A percentile compares a stretch with the other conserved stretches of the same genome.
phyloP scores from a whole-genome alignment of 306 rosid species.

The Rubus parviflorus region DNA sequence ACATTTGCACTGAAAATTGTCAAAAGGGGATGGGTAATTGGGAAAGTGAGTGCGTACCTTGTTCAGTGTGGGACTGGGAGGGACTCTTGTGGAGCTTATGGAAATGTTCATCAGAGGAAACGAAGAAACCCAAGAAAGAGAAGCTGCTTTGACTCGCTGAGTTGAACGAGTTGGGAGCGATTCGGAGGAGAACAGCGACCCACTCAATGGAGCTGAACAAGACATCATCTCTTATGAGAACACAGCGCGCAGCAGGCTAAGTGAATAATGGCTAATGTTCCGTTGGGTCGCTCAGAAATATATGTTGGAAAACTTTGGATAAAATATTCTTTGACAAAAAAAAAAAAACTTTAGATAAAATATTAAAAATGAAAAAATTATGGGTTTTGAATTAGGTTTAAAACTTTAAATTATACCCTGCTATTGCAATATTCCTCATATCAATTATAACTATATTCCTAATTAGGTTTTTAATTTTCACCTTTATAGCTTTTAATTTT shows the following conservation, averaged over 20 bases:
- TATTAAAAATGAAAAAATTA: too few relatives aligned
- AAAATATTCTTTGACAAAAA: too few relatives aligned
- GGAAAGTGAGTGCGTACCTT: slow-evolving; percentile 15
- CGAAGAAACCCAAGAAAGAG: slow-evolving; percentile 50
- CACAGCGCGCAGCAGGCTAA: not conserved
- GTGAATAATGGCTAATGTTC: slow-evolving; percentile 10
- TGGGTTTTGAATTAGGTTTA: too few relatives aligned
- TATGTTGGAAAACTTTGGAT: not conserved
- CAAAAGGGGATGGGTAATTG: too few relatives aligned
- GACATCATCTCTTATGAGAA: slow-evolving; percentile 13
- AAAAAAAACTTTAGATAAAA: too few relatives aligned
- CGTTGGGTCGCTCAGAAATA: not conserved
- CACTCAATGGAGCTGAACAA: slow-evolving; percentile 15
- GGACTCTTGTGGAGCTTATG: slow-evolving; percentile 3
- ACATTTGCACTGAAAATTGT: not conserved
- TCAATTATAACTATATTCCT: too few relatives aligned
- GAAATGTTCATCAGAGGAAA: slow-evolving; percentile 36
- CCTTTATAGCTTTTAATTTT: too few relatives aligned
- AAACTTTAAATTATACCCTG: too few relatives aligned
- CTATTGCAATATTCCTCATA: too few relatives aligned
- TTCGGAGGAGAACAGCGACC: slow-evolving; percentile 13
- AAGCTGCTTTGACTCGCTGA: slow-evolving; percentile 23
- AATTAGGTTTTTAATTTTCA: too few relatives aligned
- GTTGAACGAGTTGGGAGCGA: slow-evolving; percentile 18
- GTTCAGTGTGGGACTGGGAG: slow-evolving; percentile 20